phyloP scores from a whole-genome alignment of 768 basidiomycete genomes.

The Clitopilus hobsonii region DNA sequence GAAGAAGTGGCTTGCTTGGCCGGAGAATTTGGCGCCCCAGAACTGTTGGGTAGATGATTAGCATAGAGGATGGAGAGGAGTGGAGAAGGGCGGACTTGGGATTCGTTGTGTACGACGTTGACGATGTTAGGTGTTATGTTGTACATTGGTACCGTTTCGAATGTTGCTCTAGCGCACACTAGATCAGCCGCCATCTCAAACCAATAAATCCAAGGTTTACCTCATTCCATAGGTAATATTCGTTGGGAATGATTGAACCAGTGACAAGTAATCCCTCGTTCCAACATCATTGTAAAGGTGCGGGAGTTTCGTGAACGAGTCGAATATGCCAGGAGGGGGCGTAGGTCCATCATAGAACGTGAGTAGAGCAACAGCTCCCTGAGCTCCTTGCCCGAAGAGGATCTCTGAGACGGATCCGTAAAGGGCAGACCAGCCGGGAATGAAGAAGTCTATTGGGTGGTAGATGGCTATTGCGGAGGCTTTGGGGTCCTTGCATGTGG shows the following conservation, averaged over 20 bases:
- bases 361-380: constrained; percentile 21
- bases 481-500: constrained; percentile 43
- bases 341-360: constrained; percentile 59
- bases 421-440: too few species aligned
- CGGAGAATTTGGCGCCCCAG: not conserved
- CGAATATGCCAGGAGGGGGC: constrained; percentile 45
- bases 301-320: constrained; percentile 44
- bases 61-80: not conserved
- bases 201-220: constrained; percentile 8
- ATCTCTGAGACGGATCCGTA: constrained; percentile 22
- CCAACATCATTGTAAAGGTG: constrained; percentile 29
- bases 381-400: constrained; percentile 18
- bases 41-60: not conserved
- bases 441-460: constrained; percentile 7
- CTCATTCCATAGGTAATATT: constrained; percentile 24
- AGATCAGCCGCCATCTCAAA: too few species aligned
- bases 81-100: constrained; percentile 17
- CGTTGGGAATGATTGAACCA: constrained; percentile 32
- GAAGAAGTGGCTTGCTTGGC: not conserved
- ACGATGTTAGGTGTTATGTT: constrained; percentile 30
- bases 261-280: constrained; percentile 35
- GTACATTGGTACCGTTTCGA: constrained; percentile 38
- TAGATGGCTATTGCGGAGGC: constrained; percentile 45
- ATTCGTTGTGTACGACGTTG: constrained; percentile 39
- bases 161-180: constrained; percentile 18